Conservation (phyloP, 2,329 filamentous ascomycete genomes). For the Ceratocystiopsis sp. region DNA sequence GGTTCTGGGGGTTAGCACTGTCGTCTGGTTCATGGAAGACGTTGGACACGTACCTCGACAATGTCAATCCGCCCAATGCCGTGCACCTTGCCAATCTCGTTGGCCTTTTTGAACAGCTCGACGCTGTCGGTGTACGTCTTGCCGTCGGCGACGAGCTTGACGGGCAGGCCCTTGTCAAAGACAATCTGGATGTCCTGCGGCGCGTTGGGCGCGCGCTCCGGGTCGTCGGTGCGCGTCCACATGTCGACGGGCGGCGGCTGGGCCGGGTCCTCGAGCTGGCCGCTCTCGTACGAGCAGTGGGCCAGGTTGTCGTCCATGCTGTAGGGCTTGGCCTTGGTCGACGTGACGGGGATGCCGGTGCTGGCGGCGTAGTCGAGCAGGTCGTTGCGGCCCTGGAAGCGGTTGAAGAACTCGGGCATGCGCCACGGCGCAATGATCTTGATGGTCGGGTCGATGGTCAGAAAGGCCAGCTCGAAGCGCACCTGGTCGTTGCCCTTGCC, state of each 20-base stretch:
- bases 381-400: constrained; percentile 54
- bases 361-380: constrained; percentile 54
- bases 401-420: constrained; percentile 50
- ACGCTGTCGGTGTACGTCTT: constrained; percentile 51
- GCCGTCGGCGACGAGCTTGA: constrained; percentile 33
- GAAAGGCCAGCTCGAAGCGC: constrained; percentile 25
- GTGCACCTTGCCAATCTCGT: constrained; percentile 52
- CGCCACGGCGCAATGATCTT: constrained; percentile 64
- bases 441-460: constrained; percentile 37
- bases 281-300: constrained; percentile 57
- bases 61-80: constrained; percentile 73
- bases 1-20: constrained; percentile 26
- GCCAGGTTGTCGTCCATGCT: constrained; percentile 30
- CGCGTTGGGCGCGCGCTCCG: constrained; percentile 50
- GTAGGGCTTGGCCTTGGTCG: constrained; percentile 57
- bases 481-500: constrained; percentile 32
- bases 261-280: constrained; percentile 46
- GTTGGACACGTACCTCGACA: constrained; percentile 40
- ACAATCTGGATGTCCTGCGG: constrained; percentile 54
- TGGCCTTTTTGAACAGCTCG: constrained; percentile 55
- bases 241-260: constrained; percentile 56
- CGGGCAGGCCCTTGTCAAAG: constrained; percentile 61
- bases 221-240: constrained; percentile 61
- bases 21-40: too few relatives aligned
- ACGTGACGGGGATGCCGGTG: constrained; percentile 53